A percentile compares a stretch with the other conserved stretches of the same genome.
These are phyloP conservation scores for Penicillium polonicum DNA, from an alignment of 2,329 filamentous ascomycete genomes.

Conservation along the genomic window DNA sequence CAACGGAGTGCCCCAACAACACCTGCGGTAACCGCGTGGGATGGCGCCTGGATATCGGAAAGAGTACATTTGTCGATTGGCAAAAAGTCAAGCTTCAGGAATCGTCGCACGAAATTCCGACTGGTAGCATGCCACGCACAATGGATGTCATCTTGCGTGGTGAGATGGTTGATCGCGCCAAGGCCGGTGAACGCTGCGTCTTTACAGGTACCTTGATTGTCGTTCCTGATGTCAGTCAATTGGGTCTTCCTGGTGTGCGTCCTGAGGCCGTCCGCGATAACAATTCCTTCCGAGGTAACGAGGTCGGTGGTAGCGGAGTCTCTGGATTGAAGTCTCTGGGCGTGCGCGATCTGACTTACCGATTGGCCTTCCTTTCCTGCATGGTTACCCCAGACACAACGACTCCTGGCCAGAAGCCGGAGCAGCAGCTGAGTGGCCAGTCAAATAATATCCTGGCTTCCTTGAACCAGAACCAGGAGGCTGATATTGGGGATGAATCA, in stretches of 20 bases:
- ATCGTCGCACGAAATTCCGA: constrained; percentile 97
- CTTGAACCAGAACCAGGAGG: constrained; percentile 68
- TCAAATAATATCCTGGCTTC: constrained; percentile 82
- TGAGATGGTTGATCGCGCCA: constrained; percentile 95
- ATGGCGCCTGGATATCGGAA: constrained; percentile 96
- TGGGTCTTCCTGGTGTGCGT: constrained; percentile 81
- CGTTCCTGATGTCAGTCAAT: constrained; percentile 92
- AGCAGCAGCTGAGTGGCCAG: constrained; percentile 67
- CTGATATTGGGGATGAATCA: constrained; percentile 75
- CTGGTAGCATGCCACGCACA: constrained; percentile 95
- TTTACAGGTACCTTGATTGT: constrained; percentile 96
- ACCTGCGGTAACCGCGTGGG: constrained; percentile 84
- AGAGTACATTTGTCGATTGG: constrained; percentile 98
- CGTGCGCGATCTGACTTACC: constrained; percentile 91
- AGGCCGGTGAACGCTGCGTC: constrained; percentile 96
- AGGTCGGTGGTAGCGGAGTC: constrained; percentile 80
- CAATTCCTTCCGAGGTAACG: constrained; percentile 69
- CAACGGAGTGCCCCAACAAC: constrained; percentile 87
- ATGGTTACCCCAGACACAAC: constrained; percentile 91
- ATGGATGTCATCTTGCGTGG: constrained; percentile 96
- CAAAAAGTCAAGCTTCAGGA: constrained; percentile 98
- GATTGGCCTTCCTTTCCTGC: constrained; percentile 92
- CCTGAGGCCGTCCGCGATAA: constrained; percentile 84
- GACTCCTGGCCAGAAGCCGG: constrained; percentile 71
- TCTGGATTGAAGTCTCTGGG: constrained; percentile 87